Evolutionary conservation across 140 eudicot species (phyloP).

Genomic region (Anethum foeniculum): DNA sequence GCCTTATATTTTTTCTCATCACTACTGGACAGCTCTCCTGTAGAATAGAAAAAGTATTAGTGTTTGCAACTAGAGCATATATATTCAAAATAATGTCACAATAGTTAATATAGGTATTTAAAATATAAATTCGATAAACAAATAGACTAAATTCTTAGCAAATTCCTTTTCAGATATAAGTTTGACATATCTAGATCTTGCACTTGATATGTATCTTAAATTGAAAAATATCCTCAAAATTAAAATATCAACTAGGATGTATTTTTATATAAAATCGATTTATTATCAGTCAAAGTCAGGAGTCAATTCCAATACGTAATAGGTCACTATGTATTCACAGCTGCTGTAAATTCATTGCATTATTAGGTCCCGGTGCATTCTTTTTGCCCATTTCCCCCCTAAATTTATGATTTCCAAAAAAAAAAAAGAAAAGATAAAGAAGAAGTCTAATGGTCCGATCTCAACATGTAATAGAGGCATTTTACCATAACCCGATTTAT

Average conservation of each 20-base stretch:
- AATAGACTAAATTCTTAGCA: background rate
- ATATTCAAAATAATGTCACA: background rate
- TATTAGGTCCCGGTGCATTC: background rate
- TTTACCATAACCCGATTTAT: too few relatives aligned
- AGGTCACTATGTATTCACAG: background rate
- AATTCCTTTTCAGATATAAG: background rate
- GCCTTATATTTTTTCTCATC: slow-evolving; percentile 98
- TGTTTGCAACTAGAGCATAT: background rate
- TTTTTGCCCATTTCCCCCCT: background rate
- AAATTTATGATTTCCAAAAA: background rate
- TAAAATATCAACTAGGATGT: background rate
- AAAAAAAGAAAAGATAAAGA: background rate
- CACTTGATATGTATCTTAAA: background rate
- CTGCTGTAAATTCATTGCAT: background rate
- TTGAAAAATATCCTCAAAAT: background rate
- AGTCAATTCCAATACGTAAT: background rate
- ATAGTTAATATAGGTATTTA: background rate
- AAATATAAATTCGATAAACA: background rate
- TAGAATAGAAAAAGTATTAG: background rate
- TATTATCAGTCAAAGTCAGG: background rate
- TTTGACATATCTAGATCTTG: background rate
- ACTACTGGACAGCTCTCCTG: slow-evolving; percentile 94
- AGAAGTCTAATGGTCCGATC: background rate
- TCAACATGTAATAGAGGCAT: background rate
- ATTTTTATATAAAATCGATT: background rate